phyloP scores from a whole-genome alignment of 768 basidiomycete species.

The Brasilioporus rufonigricans region DNA sequence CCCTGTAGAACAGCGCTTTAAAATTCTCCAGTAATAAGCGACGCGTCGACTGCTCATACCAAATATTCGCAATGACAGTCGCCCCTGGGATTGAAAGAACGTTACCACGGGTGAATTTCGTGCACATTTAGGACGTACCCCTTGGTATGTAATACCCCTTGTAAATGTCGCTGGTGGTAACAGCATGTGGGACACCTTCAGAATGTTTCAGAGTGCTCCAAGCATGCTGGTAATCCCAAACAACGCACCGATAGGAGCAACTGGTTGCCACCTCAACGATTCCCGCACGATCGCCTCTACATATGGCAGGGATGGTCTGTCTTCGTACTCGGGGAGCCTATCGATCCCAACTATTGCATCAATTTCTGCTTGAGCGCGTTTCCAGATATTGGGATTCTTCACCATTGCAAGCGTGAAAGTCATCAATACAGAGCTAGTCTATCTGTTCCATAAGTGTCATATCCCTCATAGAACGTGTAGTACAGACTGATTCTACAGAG shows the following conservation, averaged over 20 bases:
- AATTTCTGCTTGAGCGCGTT: neutral
- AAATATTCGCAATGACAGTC: conserved; percentile 1
- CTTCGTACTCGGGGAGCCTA: neutral
- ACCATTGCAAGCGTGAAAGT: neutral
- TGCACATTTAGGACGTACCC: neutral
- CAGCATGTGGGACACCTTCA: neutral
- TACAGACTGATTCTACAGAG: neutral
- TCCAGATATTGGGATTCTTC: neutral
- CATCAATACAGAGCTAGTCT: neutral
- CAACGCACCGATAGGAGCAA: neutral
- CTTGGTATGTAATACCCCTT: neutral
- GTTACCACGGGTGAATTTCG: neutral
- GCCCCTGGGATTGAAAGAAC: conserved; percentile 1
- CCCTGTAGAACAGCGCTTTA: neutral
- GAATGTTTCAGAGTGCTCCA: neutral
- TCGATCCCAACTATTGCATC: neutral
- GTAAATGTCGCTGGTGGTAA: neutral
- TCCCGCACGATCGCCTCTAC: neutral
- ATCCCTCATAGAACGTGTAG: neutral
- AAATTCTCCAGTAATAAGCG: neutral
- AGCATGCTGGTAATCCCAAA: no score
- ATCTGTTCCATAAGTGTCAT: neutral
- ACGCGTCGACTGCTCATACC: conserved; percentile 1
- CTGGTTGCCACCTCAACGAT: neutral
- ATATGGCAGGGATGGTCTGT: neutral